Conservation (phyloP, 116 monocot genomes). For the Phalaenopsis hybrid region DNA sequence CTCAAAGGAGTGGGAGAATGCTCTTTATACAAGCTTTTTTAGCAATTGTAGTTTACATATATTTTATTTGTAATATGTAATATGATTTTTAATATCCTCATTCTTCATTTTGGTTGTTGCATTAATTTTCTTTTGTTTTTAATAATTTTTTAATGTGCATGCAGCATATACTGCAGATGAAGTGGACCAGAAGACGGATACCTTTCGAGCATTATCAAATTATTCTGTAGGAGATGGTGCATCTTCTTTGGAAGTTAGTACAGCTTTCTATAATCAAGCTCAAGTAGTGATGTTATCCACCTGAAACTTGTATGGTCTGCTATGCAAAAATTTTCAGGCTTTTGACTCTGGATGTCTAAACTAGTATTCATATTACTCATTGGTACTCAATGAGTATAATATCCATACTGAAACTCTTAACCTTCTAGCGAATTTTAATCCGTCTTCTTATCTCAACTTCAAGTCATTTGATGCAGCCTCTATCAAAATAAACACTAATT, state of each 20-base stretch:
- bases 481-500: not conserved
- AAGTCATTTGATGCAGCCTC: not conserved
- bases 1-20: not conserved
- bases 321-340: not conserved
- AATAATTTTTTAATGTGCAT: not conserved
- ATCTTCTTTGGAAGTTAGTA: conserved; percentile 36
- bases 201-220: conserved; percentile 27
- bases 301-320: not conserved
- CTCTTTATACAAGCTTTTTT: not conserved
- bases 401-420: not conserved
- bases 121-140: not conserved
- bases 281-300: not conserved
- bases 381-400: not conserved
- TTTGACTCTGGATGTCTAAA: not conserved
- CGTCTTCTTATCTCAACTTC: not conserved
- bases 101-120: not conserved
- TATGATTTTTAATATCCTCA: not conserved
- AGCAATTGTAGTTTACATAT: not conserved
- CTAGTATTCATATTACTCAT: not conserved
- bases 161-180: conserved; percentile 50
- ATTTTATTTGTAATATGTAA: not conserved
- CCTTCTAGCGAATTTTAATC: not conserved
- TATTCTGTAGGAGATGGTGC: conserved; percentile 28
- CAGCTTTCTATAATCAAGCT: not conserved
- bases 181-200: conserved; percentile 36